Evolutionary conservation across 495 filamentous ascomycete species (phyloP), one percentile per base, ranked within the genome.

Genomic region (Chaetomium cochliodes): DNA sequence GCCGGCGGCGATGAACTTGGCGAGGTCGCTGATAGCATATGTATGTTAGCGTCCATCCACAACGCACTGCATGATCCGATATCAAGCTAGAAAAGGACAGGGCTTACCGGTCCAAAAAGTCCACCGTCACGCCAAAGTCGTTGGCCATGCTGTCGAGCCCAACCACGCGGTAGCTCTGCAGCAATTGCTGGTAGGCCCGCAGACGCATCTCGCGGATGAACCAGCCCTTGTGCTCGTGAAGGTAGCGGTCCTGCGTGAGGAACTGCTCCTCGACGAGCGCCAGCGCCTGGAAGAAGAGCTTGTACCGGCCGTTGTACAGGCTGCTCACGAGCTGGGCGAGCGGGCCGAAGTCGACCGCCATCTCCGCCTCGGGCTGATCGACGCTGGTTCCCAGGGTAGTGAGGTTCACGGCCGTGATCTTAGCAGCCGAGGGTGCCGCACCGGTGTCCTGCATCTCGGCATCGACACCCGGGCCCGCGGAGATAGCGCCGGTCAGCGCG

Each of bases 121-220:
- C 96, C 11, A 98, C 92, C 5, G 91, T 92, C 58, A 98, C 92
- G 25, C 94, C 94, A 78, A 98, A 98, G 73, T 94, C 92, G 55
- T 85, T 88, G 18, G 94, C 94, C 93, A 98, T 98, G 81, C 89
- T 96, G 73, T 87, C 87, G 70, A 98, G 80, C 9, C 92, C 92
- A 22, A 98, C 94, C n/a, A 98, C 92, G 39, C 92, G 88, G 76
- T 98, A 98, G 73, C 90, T 94, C 79, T 97, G 92, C n/a, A 98
- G 84, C 28, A 98, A 84, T 78, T 98, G 94, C 77, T 94, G 90
- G 76, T 98, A 98, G 46, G 90, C 93, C 60, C 93, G 86, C 53
- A 97, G 85, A 62, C 94, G 88, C 94, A 98, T 98, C 81, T 98
- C 94, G 39, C 94, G 90, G 63, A 98, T 92, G 76, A 92, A 98